Base-by-base conservation (phyloP, 2,329 filamentous ascomycete species). In the Knufia fluminis region DNA sequence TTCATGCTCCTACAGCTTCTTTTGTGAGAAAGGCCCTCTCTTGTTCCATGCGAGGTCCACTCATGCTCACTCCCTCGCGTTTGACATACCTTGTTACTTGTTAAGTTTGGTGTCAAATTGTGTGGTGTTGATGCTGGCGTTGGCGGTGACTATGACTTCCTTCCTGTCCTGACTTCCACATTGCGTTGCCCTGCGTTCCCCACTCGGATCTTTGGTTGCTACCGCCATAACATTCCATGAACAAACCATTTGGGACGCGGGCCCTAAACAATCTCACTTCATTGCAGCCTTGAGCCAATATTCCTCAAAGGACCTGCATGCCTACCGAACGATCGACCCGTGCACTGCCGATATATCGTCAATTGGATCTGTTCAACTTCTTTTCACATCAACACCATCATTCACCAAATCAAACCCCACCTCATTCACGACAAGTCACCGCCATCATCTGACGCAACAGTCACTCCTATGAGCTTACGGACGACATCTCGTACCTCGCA, bases 281-380 rank as follows among this genome's bases (percentile, higher is more conserved):
- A 31, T 39, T 46, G 48, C 38, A 33, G 24, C 24, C 3, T 24
- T 57, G 33, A 55, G 59, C 52, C 41, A 69, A 59, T 69, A 64
- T 14, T 67, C 67, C 67, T 66, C 69, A 33, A 66, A 66, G 38
- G 16, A 41, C 1, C 43, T 42, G 7, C 16, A 19, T 17, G 22
- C 14, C 23, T 19, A 14, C 31, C 31, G 32, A 49, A 26, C 22
- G 23, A 10, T 22, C 19, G 28, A 17, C 31, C 40, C n/a, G 41
- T 49, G 23, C 39, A 33, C 33, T 14, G 48, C 28, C 33, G 16
- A 32, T 12, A n/a, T 31, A 14, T 20, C 19, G 14, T 46, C 36
- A 20, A 36, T 17, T 36, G n/a, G 16, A 36, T 17, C 10, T 4
- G 16, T 36, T 36, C 33, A 17, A 17, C 33, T 36, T 36, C 4